These are phyloP conservation scores for Hortiboletus campestris DNA, from an alignment of 768 basidiomycete genomes.

Conservation along the genomic window DNA sequence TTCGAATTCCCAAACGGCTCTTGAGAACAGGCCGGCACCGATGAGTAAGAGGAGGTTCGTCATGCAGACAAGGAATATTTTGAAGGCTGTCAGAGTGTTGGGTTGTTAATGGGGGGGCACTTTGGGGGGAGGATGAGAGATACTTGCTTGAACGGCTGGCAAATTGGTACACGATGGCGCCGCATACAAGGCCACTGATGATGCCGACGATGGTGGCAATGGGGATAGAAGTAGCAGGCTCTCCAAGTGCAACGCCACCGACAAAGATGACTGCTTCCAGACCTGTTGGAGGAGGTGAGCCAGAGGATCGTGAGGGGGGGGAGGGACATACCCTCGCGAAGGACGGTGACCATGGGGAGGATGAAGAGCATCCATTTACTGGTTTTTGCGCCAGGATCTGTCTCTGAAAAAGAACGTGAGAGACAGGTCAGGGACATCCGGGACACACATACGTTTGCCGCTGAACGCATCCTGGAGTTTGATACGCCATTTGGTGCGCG, in stretches of 20 bases:
- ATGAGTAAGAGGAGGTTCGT: conserved; percentile 91
- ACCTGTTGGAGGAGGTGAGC: conserved; percentile 36
- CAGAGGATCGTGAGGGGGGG: no score
- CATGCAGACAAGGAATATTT: conserved; percentile 86
- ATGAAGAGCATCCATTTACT: conserved; percentile 88
- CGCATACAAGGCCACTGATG: conserved; percentile 69
- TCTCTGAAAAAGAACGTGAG: conserved; percentile 29
- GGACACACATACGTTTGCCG: conserved; percentile 43
- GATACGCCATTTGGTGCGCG: conserved; percentile 91
- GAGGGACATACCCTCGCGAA: conserved; percentile 73
- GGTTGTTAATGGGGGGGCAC: background rate
- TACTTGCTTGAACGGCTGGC: conserved; percentile 67
- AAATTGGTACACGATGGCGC: conserved; percentile 77
- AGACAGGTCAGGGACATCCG: background rate
- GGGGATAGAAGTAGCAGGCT: conserved; percentile 81
- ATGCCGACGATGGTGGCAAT: conserved; percentile 88
- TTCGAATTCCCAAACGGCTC: conserved; percentile 71
- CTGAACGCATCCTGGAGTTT: conserved; percentile 83
- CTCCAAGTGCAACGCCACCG: conserved; percentile 86
- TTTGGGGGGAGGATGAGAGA: background rate
- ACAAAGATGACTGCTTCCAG: conserved; percentile 94
- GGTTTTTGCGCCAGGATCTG: conserved; percentile 47
- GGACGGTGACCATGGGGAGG: conserved; percentile 86
- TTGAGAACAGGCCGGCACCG: conserved; percentile 90
- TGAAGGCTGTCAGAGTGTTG: conserved; percentile 49